Base-by-base conservation (phyloP, 1,284 basidiomycete species). In the Kalmanozyma brasiliensis region DNA sequence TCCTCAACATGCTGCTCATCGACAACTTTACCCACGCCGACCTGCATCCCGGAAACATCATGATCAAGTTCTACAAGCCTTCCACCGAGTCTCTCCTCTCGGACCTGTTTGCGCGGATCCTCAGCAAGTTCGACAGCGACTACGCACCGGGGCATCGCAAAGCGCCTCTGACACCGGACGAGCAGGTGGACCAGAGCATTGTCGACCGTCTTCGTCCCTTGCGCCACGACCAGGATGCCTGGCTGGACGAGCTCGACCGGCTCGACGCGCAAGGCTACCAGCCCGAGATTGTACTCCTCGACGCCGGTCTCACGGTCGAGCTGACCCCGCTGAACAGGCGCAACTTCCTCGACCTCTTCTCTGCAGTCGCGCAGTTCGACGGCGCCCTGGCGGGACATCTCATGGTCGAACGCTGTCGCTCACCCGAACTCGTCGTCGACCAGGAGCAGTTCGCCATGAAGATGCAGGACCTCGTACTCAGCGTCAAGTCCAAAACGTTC, bases 11-110 rank as follows among this genome's bases (percentile, higher is more conserved):
- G 95, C 88, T 99, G 20, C 85, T 99, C 1, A 86, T 98, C 42
- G 95, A 99, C 84, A 98, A 99, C 83, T 99, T 97, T 83, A 94
- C 95, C 2, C 95, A 98, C 82, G 89, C 94, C 3, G 95, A 80
- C 41, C 47, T 80, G 59, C 91, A 92, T 82, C 93, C 93, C 0
- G 95, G 95, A 26, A 97, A 97, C 83, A 95, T 97, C 83, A 93
- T 98, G 90, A 89, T 97, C 84, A 95, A 94, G 82, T 96, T 98
- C 83, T 90, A 89, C 81, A 91, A 90, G 80, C 91, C 91, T 0
- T 86, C 88, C 16, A 77, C 74, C 23, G 60, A 73, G 41, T 76
- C 78, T 14, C 43, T 80, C 37, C 63, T 82, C 4, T 55, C 65
- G 23, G 74, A 78, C 46, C 32, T 77, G 4, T 64, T 78, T 16